phyloP scores from a whole-genome alignment of 441 rosid species.

The Pelargonium fulgidum region DNA sequence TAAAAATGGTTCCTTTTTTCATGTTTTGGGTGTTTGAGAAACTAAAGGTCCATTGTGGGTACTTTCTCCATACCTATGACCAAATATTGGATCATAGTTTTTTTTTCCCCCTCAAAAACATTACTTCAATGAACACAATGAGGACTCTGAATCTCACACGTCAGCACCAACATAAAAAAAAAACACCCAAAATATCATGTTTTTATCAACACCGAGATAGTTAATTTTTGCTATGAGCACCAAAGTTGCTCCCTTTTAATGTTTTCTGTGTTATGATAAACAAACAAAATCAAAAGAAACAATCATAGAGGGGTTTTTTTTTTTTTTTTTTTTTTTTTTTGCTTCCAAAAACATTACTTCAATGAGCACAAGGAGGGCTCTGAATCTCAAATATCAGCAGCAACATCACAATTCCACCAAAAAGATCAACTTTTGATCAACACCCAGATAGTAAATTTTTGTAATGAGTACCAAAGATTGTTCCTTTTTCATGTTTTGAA shows the following conservation, averaged over 20 bases:
- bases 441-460: background rate
- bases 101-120: no score
- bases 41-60: background rate
- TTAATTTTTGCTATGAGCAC: background rate
- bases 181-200: background rate
- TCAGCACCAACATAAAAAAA: background rate
- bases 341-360: background rate
- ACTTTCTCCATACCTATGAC: no score
- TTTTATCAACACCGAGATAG: constrained; percentile 7
- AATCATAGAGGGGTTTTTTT: no score
- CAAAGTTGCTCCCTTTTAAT: background rate
- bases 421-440: background rate
- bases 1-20: constrained; percentile 1
- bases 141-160: background rate
- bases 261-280: background rate
- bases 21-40: background rate
- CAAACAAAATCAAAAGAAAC: no score
- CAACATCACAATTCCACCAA: background rate
- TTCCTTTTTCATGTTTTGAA: background rate
- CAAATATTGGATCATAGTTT: no score
- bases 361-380: background rate
- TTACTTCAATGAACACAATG: background rate
- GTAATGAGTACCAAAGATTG: background rate
- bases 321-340: no score
- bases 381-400: background rate